phyloP scores from a whole-genome alignment of 1,139 yeast species.

The Hemisphaericaspora lyxosophila region DNA sequence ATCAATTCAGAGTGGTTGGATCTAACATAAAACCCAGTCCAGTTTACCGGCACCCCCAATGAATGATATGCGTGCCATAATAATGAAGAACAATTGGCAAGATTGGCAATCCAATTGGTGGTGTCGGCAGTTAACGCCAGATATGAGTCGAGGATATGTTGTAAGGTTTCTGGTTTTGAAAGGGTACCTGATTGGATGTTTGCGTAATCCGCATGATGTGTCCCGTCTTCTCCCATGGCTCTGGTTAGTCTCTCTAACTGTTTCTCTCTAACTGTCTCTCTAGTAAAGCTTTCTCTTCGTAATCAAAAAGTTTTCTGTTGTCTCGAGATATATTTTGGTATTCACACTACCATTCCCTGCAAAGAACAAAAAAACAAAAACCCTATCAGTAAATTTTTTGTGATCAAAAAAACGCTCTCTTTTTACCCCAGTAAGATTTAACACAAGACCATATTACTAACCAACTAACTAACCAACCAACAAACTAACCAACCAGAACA shows the following conservation, averaged over 20 bases:
- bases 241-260: background rate
- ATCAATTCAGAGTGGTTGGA: slow-evolving; percentile 48
- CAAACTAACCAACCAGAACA: background rate
- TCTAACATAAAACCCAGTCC: slow-evolving; percentile 88
- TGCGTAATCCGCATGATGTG: slow-evolving; percentile 67
- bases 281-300: background rate
- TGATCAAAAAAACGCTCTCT: too few species aligned
- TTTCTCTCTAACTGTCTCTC: background rate
- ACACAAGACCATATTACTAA: too few species aligned
- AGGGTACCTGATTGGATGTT: slow-evolving; percentile 33
- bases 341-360: too few species aligned
- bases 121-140: slow-evolving; percentile 63
- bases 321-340: too few species aligned
- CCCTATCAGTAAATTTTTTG: too few species aligned
- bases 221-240: slow-evolving; percentile 13
- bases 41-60: slow-evolving; percentile 60
- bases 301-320: too few species aligned
- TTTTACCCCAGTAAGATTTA: too few species aligned
- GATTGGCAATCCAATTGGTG: slow-evolving; percentile 82
- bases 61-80: slow-evolving; percentile 86
- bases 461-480: background rate
- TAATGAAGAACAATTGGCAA: slow-evolving; percentile 81
- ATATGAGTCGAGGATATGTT: slow-evolving; percentile 59
- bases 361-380: too few species aligned
- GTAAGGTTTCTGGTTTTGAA: slow-evolving; percentile 58